A percentile compares a stretch with the other conserved stretches of the same genome.
Conservation (phyloP, 2,329 filamentous ascomycete genomes). For the Leptographium radiaticola region DNA sequence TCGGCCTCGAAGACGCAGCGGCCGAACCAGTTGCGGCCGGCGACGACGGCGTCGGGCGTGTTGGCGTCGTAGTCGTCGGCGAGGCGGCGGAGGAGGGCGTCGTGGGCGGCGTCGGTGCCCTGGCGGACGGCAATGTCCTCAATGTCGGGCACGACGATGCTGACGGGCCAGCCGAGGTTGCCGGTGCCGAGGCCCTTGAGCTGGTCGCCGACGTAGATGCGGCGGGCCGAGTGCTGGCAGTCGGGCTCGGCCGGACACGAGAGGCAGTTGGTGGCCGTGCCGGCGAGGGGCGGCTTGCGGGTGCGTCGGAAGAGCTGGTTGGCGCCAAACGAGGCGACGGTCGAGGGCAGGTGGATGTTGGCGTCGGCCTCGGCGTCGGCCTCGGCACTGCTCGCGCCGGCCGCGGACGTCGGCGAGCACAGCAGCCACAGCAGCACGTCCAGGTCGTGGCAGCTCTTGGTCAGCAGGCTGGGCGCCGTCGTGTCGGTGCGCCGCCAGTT, state of each 20-base stretch:
- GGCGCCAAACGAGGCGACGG: conserved; percentile 62
- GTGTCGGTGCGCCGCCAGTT: conserved; percentile 80
- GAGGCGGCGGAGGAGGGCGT: conserved; percentile 23
- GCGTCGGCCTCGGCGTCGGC: neutral
- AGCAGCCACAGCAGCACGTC: conserved; percentile 88
- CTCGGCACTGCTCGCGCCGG: neutral
- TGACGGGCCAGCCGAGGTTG: conserved; percentile 68
- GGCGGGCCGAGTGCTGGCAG: conserved; percentile 77
- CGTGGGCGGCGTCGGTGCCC: conserved; percentile 34
- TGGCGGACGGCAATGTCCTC: conserved; percentile 51
- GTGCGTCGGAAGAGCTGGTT: conserved; percentile 65
- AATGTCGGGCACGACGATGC: conserved; percentile 84
- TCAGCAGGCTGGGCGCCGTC: conserved; percentile 71
- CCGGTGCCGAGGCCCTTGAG: conserved; percentile 47
- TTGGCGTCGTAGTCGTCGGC: conserved; percentile 39
- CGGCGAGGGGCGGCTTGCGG: conserved; percentile 65
- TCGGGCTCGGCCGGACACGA: conserved; percentile 59
- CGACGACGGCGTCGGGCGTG: conserved; percentile 33
- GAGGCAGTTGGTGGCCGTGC: conserved; percentile 73
- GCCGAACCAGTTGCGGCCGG: conserved; percentile 63
- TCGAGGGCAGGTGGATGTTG: conserved; percentile 52
- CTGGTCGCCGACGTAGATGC: conserved; percentile 56
- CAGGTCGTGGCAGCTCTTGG: conserved; percentile 94
- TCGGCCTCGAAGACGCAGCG: conserved; percentile 91
- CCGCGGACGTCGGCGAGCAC: conserved; percentile 46